These are phyloP conservation scores for Theobroma cacao DNA, from an alignment of 345 rosid species.

Conservation along the genomic window DNA sequence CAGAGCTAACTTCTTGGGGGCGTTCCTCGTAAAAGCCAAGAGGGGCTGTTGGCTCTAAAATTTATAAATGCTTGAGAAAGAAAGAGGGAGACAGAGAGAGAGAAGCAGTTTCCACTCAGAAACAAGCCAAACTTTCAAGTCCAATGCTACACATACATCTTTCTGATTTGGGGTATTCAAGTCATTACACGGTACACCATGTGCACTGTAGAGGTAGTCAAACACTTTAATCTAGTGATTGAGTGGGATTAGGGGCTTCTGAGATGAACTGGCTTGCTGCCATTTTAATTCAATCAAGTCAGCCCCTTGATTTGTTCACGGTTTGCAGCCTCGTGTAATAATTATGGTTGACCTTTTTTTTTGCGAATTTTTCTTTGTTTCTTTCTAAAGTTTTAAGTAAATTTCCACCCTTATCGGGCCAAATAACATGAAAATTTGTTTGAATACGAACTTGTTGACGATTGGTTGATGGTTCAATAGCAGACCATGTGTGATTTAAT, in stretches of 20 bases:
- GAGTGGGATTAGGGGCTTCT: no score
- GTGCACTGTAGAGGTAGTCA: background rate
- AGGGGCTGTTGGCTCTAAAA: conserved; percentile 5
- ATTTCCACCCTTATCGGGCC: no score
- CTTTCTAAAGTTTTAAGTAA: background rate
- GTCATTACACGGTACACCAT: background rate
- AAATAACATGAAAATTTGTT: background rate
- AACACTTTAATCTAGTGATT: background rate
- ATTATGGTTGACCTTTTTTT: background rate
- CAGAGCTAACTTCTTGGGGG: conserved; percentile 4
- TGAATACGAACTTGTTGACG: background rate
- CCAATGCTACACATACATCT: background rate
- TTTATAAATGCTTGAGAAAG: conserved; percentile 6
- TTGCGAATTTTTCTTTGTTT: background rate
- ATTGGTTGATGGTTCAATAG: background rate
- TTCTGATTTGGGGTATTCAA: background rate
- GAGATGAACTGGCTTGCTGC: no score
- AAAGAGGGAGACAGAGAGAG: background rate
- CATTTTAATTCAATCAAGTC: background rate
- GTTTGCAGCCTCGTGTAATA: background rate
- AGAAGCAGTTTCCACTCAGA: background rate
- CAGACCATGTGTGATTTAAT: background rate
- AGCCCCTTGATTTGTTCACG: background rate
- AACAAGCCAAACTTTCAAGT: background rate
- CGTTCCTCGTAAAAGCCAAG: conserved; percentile 29